Base-by-base conservation (phyloP, 2,329 filamentous ascomycete species). In the Aphanocladium album region DNA sequence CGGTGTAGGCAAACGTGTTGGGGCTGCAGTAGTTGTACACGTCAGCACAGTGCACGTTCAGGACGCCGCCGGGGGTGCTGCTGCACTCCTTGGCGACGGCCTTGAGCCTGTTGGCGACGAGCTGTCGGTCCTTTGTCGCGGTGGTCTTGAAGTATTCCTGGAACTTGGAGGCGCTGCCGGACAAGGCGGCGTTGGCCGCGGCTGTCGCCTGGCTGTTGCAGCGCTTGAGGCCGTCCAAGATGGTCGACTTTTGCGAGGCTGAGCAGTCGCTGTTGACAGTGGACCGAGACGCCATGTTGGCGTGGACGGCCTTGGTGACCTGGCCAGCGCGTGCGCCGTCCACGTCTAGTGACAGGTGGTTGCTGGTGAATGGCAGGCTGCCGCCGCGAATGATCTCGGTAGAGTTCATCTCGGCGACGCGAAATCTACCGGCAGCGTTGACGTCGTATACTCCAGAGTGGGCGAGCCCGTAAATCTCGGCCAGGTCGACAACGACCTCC, bases 401-500 rank as follows among this genome's bases (percentile, higher is more conserved):
- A 17, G 54, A 57, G 39, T 41, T 41, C 17, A 49, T 5, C 54
- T 57, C 54, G n/a, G 54, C 54, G 33, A 49, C 16, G n/a, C n/a
- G 16, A 41, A 57, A 57, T 1, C 19, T 19, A 8, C 54, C 43
- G 8, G 41, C n/a, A 27, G 54, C 54, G 12, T 33, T 21, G 21
- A 49, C 43, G 21, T 57, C 54, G 41, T 49, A 49, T 25, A 35
- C 27, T 6, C 43, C 54, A 37, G 54, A 57, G 19, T 23, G 9
- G 41, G 46, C 54, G 23, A 57, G 89, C 37, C 54, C 54, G n/a
- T 57, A 57, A 23, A 57, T 5, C 39, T 46, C 5, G 19, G 54
- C 54, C 12, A 57, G 41, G 54, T 57, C 41, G 16, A 57, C 54
- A 47, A 47, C 41, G 27, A 57, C 54, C 41, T 57, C 54, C 41